A percentile compares a stretch with the other conserved stretches of the same genome.
phyloP scores from a whole-genome alignment of 2,329 filamentous ascomycete species.

The Colletotrichum incanum region DNA sequence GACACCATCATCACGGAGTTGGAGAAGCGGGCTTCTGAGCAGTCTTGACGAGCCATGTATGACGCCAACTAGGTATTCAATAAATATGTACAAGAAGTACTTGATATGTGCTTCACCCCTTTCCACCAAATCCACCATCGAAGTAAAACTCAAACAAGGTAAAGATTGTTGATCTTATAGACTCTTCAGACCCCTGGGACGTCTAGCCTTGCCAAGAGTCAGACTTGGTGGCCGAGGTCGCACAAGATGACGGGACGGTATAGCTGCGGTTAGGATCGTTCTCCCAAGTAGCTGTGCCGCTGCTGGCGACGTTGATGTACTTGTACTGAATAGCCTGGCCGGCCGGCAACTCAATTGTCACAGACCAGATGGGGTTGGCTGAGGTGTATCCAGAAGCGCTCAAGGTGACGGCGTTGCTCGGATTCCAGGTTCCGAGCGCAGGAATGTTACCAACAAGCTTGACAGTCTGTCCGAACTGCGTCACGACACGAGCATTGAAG shows the following conservation, averaged over 20 bases:
- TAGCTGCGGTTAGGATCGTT: conserved; percentile 67
- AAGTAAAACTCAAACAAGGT: not conserved
- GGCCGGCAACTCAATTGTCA: conserved; percentile 67
- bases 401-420: conserved; percentile 68
- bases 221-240: conserved; percentile 48
- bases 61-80: no score
- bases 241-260: conserved; percentile 53
- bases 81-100: conserved; percentile 6
- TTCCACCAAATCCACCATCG: not conserved
- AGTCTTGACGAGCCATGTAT: not conserved
- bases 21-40: conserved; percentile 45
- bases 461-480: conserved; percentile 74
- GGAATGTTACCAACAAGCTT: conserved; percentile 74
- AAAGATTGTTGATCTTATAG: not conserved
- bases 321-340: conserved; percentile 77
- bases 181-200: not conserved
- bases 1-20: conserved; percentile 69
- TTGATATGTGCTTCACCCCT: not conserved
- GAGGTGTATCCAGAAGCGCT: conserved; percentile 72
- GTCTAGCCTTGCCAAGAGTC: conserved; percentile 53
- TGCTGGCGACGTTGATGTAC: conserved; percentile 72
- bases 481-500: conserved; percentile 73
- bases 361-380: conserved; percentile 74
- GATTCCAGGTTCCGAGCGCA: conserved; percentile 76
- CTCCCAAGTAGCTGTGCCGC: conserved; percentile 76